Evolutionary conservation across 805 yeast genomes (phyloP), one percentile per base, ranked within the genome.

Genomic region (Cyberlindnera maclurae): DNA sequence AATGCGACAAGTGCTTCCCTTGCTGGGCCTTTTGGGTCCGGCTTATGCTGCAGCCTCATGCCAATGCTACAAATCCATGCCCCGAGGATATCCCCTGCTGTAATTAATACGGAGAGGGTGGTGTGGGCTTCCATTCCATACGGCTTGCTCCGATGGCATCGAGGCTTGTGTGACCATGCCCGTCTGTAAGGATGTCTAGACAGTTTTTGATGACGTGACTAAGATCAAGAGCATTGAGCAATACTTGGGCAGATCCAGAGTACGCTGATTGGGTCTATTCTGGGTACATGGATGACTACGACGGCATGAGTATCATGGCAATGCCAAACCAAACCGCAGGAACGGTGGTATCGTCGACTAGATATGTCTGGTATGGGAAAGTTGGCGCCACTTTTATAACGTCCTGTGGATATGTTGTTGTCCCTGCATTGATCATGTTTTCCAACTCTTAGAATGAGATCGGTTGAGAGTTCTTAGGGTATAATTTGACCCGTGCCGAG

Each of bases 401-500:
- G 0, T 82, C 96, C 1, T 83, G 77, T 54, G 71, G 70, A 22
- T 69, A 63, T 7, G 97, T 97, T 69, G 95, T 89, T 30, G 90
- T 88, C 42, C 71, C 94, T 15, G 90, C 95, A 17, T 76, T 80
- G 53, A 86, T 88, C 61, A 62, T 86, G 34, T 81, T 75, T 61
- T 84, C 95, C 6, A 82, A 84, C 57, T 86, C 82, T 29, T 78
- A 82, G 67, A 97, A 89, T 66, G 97, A 89, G 71, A 73, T 89
- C 52, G 97, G 89, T 72, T 79, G 64, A 54, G 96, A 89, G 66
- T 81, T 78, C 50, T 81, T 87, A 46, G 97, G 97, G 42, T 73
- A 73, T 53, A 75, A 82, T 54, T 62, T 84, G 53, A 69, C 71
- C 26, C 57, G 62, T 16, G 84, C 79, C 2, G 89, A 89, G 68